Conservation (phyloP, 192 early-diverging fungal genomes). For the Mycoemilia scoparia region DNA sequence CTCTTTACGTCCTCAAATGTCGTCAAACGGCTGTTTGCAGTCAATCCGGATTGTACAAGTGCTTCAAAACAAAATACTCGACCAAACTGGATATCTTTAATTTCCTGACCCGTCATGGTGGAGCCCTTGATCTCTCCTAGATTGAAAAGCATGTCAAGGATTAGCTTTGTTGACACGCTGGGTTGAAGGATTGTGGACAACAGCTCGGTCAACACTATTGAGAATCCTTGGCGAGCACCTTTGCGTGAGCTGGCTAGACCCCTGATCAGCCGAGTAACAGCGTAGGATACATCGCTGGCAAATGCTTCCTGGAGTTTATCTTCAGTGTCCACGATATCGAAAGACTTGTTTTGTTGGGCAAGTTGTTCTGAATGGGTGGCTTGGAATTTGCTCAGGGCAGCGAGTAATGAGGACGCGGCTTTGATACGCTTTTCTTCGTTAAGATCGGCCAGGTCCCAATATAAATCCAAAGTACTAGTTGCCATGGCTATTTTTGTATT, state of each 20-base stretch:
- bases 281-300: constrained; percentile 72
- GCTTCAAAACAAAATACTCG: constrained; percentile 78
- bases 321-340: constrained; percentile 31
- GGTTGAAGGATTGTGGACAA: constrained; percentile 22
- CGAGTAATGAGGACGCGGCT: constrained; percentile 46
- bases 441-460: constrained; percentile 66
- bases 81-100: constrained; percentile 74
- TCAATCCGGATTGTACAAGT: constrained; percentile 58
- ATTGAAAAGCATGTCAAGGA: constrained; percentile 50
- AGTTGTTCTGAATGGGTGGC: constrained; percentile 14
- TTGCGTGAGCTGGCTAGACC: constrained; percentile 73
- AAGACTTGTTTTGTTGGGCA: constrained; percentile 3
- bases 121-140: constrained; percentile 34
- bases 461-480: constrained; percentile 39
- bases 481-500: not conserved
- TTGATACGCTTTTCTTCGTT: constrained; percentile 40
- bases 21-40: constrained; percentile 40
- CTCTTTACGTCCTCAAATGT: constrained; percentile 49
- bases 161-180: constrained; percentile 33
- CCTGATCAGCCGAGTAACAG: constrained; percentile 64
- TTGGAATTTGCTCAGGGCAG: constrained; percentile 34
- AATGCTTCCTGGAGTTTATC: constrained; percentile 43
- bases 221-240: constrained; percentile 87
- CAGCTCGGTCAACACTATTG: constrained; percentile 80
- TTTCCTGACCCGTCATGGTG: constrained; percentile 70